phyloP scores from a whole-genome alignment of 2,329 filamentous ascomycete genomes.

The Venturia nashicola region DNA sequence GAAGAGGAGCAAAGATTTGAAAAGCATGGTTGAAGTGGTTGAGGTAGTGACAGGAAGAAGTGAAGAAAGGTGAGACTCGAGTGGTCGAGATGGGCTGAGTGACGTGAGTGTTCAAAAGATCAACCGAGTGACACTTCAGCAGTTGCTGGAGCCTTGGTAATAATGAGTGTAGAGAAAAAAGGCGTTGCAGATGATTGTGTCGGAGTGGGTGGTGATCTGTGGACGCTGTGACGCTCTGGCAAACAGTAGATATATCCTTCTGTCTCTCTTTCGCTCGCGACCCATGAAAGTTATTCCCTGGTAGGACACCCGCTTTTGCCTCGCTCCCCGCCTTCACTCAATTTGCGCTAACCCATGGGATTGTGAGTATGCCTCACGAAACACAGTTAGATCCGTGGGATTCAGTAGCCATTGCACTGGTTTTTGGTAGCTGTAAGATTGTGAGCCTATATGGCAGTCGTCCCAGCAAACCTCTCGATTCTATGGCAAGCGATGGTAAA shows the following conservation, averaged over 20 bases:
- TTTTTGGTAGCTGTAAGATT: neutral
- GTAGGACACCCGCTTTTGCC: no score
- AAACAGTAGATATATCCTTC: neutral
- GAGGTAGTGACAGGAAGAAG: neutral
- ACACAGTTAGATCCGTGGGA: neutral
- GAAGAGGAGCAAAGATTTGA: neutral
- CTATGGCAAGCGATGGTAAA: neutral
- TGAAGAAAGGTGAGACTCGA: no score
- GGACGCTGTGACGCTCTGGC: neutral
- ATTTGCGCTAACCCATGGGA: neutral
- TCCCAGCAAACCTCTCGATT: neutral
- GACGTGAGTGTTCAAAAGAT: no score
- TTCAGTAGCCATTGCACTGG: neutral
- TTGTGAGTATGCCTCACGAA: neutral
- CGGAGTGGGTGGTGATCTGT: no score
- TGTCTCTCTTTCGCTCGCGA: neutral
- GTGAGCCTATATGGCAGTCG: neutral
- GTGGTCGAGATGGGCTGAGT: no score
- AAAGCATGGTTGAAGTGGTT: neutral
- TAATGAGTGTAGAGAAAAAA: neutral
- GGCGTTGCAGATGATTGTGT: neutral
- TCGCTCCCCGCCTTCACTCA: neutral
- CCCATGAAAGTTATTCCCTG: neutral
- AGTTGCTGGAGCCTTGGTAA: neutral
- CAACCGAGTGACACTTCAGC: no score